phyloP scores from a whole-genome alignment of 495 filamentous ascomycete species.

The Aspergillus sclerotioniger region DNA sequence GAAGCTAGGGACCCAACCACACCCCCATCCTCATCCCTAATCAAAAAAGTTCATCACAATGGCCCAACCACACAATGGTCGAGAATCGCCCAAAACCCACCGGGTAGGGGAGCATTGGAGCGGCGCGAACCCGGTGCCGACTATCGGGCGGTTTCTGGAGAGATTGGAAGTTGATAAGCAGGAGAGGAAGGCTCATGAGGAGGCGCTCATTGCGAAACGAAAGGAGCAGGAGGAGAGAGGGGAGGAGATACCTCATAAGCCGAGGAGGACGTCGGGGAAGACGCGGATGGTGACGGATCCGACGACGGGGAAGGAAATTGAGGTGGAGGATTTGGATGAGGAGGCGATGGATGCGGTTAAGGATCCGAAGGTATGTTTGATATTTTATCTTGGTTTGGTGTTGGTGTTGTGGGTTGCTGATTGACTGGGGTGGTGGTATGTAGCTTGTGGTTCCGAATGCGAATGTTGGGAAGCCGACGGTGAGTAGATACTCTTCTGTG shows the following conservation, averaged over 20 bases:
- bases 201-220: conserved; percentile 49
- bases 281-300: conserved; percentile 81
- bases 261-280: conserved; percentile 46
- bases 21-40: not conserved
- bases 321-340: conserved; percentile 77
- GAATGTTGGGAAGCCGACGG: conserved; percentile 73
- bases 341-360: conserved; percentile 69
- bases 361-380: conserved; percentile 55
- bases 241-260: conserved; percentile 37
- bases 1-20: not conserved
- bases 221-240: conserved; percentile 38
- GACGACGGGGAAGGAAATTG: conserved; percentile 77
- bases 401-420: not conserved
- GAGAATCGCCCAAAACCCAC: conserved; percentile 26
- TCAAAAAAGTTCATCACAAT: conserved; percentile 19
- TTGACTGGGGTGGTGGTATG: not conserved
- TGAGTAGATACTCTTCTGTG: conserved; percentile 29
- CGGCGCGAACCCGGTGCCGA: conserved; percentile 72
- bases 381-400: not conserved
- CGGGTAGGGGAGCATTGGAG: conserved; percentile 45
- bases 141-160: conserved; percentile 79
- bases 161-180: conserved; percentile 75
- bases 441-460: conserved; percentile 85
- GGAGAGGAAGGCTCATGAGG: conserved; percentile 66
- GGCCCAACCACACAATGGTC: conserved; percentile 20